phyloP scores from a whole-genome alignment of 495 filamentous ascomycete genomes.

The Penicillium longicatenatum region DNA sequence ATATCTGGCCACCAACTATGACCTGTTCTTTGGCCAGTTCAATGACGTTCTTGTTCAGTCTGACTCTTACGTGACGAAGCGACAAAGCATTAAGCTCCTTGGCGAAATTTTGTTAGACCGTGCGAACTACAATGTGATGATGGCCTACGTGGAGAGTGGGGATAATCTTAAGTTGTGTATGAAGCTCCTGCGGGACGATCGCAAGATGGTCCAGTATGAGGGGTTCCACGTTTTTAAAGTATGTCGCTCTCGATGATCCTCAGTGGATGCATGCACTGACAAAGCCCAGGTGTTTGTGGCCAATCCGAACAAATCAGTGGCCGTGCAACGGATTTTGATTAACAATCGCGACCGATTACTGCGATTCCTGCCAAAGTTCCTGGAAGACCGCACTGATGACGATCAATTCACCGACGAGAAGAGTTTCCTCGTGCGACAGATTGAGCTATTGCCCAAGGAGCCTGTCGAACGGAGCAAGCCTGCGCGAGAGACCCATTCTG shows the following conservation, averaged over 20 bases:
- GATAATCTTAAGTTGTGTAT: constrained; percentile 97
- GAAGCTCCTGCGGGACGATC: constrained; percentile 91
- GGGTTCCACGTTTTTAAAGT: constrained; percentile 99
- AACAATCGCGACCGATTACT: constrained; percentile 93
- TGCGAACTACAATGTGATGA: constrained; percentile 98
- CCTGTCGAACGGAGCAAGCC: constrained; percentile 55
- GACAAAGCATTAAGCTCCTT: constrained; percentile 95
- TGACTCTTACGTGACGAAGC: constrained; percentile 95
- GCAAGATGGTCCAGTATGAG: constrained; percentile 99
- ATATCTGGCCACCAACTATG: constrained; percentile 85
- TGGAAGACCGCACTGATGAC: constrained; percentile 94
- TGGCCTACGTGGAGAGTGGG: constrained; percentile 88
- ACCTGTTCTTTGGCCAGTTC: constrained; percentile 87
- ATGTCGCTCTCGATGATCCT: constrained; percentile 22
- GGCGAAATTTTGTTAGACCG: constrained; percentile 94
- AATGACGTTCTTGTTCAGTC: constrained; percentile 87
- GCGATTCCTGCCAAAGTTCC: constrained; percentile 83
- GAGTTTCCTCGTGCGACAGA: constrained; percentile 93
- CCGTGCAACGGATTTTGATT: constrained; percentile 90
- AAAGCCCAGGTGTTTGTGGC: constrained; percentile 83
- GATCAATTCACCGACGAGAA: constrained; percentile 99
- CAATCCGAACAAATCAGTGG: constrained; percentile 91
- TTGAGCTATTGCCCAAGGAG: constrained; percentile 72
- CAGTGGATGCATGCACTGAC: constrained; percentile 21
- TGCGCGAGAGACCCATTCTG: constrained; percentile 35